Evolutionary conservation across 768 basidiomycete species (phyloP), one percentile per base, ranked within the genome.

Genomic region (Rickenella mellea): DNA sequence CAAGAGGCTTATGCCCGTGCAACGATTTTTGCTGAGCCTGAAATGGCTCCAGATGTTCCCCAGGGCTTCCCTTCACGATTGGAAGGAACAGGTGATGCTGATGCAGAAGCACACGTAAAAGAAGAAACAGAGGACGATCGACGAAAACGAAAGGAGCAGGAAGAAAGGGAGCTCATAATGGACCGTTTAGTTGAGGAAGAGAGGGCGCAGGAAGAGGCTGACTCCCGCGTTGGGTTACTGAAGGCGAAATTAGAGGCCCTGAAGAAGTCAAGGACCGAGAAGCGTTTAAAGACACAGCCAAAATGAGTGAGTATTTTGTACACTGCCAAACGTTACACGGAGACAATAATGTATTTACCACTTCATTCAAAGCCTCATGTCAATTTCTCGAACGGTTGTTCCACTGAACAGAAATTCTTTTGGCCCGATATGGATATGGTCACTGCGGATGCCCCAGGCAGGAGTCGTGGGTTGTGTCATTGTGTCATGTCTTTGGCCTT

Each of bases 171-270:
- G 51, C 61, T 89, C 45, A 89, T 90, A 32, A 84, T 90, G 80
- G 87, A 89, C 60, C 71, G 88, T 42, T 59, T 90, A 36, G 45
- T 88, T 57, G 87, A 89, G 24, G 88, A 91, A 62, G 87, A 91
- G 57, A 71, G 78, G 42, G 81, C 80, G 25, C 88, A 91, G 64
- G 88, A 91, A 55, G 87, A 90, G 55, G 88, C 86, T 5, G 88
- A 91, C 55, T 77, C 78, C 64, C 77, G 76, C 40, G 86, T 88
- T 8, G 55, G 57, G 7, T 50, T 70, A 31, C 69, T 90, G 63
- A 88, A 81, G 61, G 74, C 62, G 33, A 71, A 70, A 51, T 52
- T 90, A 26, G 83, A 80, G 42, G 69, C 74, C 8, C 57, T 89
- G 42, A 67, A 67, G 55, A 59, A 60, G 52, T n/a, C n/a, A n/a